Percentiles rank a stretch among this genome's conserved stretches.
Conservation (phyloP, 2,329 filamentous ascomycete species). For the Microcyclospora pomicola region DNA sequence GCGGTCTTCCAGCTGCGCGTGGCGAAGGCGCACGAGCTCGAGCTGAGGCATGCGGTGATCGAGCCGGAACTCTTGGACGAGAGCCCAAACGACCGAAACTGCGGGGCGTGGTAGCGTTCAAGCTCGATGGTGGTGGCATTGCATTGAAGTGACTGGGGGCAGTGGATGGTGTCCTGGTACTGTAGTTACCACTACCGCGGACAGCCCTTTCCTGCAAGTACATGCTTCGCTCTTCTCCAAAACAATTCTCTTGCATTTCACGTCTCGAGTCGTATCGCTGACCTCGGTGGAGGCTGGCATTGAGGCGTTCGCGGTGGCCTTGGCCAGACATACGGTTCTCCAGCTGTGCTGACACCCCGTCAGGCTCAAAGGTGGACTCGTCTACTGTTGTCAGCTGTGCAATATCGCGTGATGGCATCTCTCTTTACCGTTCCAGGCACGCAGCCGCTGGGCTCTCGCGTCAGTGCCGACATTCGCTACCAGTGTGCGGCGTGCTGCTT, state of each 20-base stretch:
- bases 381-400: conserved; percentile 1
- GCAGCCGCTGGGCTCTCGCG: background rate
- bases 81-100: too few species aligned
- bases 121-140: too few species aligned
- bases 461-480: background rate
- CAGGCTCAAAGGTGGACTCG: conserved; percentile 1
- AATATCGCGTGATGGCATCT: background rate
- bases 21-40: too few species aligned
- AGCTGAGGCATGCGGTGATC: too few species aligned
- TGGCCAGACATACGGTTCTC: conserved; percentile 8
- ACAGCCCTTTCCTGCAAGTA: conserved; percentile 1
- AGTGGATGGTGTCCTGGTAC: too few species aligned
- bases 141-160: too few species aligned
- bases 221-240: conserved; percentile 3
- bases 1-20: too few species aligned
- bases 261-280: background rate
- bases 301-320: conserved; percentile 8
- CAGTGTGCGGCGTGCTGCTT: conserved; percentile 1
- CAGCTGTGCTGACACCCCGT: conserved; percentile 4
- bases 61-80: too few species aligned
- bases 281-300: background rate
- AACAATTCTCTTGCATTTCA: background rate
- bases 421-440: conserved; percentile 4
- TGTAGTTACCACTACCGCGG: conserved; percentile 1
- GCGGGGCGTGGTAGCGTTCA: too few species aligned